Percentiles rank a stretch among this genome's conserved stretches.
Conservation (phyloP, 176 grass and related monocot genomes). For the Carex myosuroides region DNA sequence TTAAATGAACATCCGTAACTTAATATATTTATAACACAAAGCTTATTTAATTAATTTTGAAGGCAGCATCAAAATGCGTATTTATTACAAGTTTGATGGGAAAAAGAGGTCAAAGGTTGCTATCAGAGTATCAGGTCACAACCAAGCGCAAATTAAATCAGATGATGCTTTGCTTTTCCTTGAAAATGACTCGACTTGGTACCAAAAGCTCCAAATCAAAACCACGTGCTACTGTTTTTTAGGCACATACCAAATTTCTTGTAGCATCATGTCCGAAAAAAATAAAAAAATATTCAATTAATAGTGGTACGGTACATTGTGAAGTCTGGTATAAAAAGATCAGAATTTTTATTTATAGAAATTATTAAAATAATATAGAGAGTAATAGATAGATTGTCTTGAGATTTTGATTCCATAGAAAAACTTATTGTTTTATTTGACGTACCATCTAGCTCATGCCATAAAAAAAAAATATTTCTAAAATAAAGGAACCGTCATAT, state of each 20-base stretch:
- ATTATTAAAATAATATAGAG: too few relatives aligned
- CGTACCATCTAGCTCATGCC: too few relatives aligned
- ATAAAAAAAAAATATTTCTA: too few relatives aligned
- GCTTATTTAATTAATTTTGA: not conserved
- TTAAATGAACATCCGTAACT: too few relatives aligned
- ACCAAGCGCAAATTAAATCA: not conserved
- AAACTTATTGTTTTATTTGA: too few relatives aligned
- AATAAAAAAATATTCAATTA: not conserved
- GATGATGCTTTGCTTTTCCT: not conserved
- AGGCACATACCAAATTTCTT: slow-evolving; percentile 5
- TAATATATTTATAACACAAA: too few relatives aligned
- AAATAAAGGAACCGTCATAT: too few relatives aligned
- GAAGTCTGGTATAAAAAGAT: not conserved
- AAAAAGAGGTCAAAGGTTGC: not conserved
- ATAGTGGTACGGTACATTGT: not conserved
- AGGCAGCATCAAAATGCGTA: not conserved
- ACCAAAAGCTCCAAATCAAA: slow-evolving; percentile 13
- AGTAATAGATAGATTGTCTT: too few relatives aligned
- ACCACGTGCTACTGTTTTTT: slow-evolving; percentile 16
- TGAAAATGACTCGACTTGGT: slow-evolving; percentile 1
- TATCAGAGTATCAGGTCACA: not conserved
- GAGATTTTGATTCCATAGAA: too few relatives aligned
- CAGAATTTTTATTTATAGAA: not conserved
- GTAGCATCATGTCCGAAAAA: not conserved
- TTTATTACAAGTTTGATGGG: not conserved